Evolutionary conservation across 352 stramenopile species (phyloP).

Genomic region (Globisporangium spiculum): DNA sequence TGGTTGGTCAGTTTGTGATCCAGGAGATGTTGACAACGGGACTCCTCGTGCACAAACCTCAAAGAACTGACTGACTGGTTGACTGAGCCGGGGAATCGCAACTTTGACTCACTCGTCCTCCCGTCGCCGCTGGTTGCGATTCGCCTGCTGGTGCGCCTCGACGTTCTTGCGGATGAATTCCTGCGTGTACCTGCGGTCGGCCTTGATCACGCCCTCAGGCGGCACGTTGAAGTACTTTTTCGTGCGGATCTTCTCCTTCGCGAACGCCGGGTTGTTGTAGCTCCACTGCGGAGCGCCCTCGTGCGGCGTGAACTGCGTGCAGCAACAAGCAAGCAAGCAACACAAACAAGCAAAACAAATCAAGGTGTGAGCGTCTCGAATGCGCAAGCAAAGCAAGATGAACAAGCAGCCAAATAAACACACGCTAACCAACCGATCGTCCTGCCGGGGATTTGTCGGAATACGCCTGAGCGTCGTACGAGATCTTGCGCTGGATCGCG

Average conservation of each 20-base stretch:
- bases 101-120: slow-evolving; percentile 1
- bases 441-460: slow-evolving; percentile 28
- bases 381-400: neutral
- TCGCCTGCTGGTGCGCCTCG: slow-evolving; percentile 37
- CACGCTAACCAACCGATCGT: slow-evolving; percentile 34
- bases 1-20: slow-evolving; percentile 11
- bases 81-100: neutral
- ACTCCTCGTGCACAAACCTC: neutral
- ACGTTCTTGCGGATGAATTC: slow-evolving; percentile 63
- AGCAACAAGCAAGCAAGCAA: neutral
- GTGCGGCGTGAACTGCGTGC: slow-evolving; percentile 14
- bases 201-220: slow-evolving; percentile 43
- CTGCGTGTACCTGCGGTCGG: slow-evolving; percentile 59
- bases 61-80: neutral
- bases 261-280: slow-evolving; percentile 44
- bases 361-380: slow-evolving; percentile 1
- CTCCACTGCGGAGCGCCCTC: slow-evolving; percentile 40
- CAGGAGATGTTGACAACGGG: slow-evolving; percentile 14
- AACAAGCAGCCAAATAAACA: neutral
- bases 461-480: slow-evolving; percentile 56
- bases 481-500: slow-evolving; percentile 48
- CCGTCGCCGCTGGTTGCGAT: slow-evolving; percentile 17
- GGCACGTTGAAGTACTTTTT: slow-evolving; percentile 49
- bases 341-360: slow-evolving; percentile 2
- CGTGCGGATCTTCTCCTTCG: slow-evolving; percentile 41